Conservation (phyloP, 108 stramenopile species). For the Asterionellopsis glacialis region DNA sequence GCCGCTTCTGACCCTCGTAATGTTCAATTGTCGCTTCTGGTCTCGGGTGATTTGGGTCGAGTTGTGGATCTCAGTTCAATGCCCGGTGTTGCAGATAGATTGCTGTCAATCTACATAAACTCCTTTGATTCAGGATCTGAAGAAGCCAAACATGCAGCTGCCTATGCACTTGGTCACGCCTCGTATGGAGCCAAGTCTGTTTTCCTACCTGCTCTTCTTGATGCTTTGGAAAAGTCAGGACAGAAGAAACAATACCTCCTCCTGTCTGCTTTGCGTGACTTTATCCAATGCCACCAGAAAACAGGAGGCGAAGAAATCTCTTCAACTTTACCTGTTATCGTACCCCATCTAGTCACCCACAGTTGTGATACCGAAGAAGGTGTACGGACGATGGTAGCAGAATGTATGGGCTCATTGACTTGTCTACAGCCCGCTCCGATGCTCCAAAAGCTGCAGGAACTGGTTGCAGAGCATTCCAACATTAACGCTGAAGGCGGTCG, state of each 20-base stretch:
- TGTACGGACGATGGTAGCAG: constrained; percentile 94
- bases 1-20: constrained; percentile 22
- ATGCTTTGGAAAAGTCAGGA: constrained; percentile 64
- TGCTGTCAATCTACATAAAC: constrained; percentile 54
- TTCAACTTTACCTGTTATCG: constrained; percentile 51
- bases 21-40: constrained; percentile 78
- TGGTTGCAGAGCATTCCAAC: constrained; percentile 29
- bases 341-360: constrained; percentile 81
- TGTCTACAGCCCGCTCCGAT: constrained; percentile 67
- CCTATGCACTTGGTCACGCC: constrained; percentile 88
- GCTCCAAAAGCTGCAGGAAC: constrained; percentile 49
- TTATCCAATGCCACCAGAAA: constrained; percentile 81
- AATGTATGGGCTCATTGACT: constrained; percentile 90
- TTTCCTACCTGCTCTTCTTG: constrained; percentile 85
- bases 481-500: constrained; percentile 28
- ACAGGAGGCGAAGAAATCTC: constrained; percentile 42
- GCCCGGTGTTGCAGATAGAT: constrained; percentile 36
- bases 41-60: constrained; percentile 90
- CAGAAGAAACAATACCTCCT: constrained; percentile 91
- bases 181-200: constrained; percentile 73
- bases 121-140: constrained; percentile 82
- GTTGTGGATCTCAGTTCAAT: constrained; percentile 63
- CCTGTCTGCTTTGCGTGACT: constrained; percentile 88
- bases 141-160: constrained; percentile 92
- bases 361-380: constrained; percentile 83